phyloP scores from a whole-genome alignment of 2,329 filamentous ascomycete species.

The Xylariaceae sp. region DNA sequence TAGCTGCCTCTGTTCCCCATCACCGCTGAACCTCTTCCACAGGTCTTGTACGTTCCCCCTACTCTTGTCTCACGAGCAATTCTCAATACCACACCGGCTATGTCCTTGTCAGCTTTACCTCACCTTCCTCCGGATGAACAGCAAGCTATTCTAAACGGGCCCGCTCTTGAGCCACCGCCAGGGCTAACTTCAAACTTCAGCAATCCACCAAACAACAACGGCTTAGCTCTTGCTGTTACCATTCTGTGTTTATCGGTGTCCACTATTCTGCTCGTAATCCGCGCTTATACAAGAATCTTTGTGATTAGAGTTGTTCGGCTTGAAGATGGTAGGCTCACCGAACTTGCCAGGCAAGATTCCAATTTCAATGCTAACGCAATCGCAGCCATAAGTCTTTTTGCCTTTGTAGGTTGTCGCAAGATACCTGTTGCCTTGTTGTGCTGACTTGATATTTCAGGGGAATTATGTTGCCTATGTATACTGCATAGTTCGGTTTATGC shows the following conservation, averaged over 20 bases:
- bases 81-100: too few relatives aligned
- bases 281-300: constrained; percentile 14
- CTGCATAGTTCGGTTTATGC: constrained; percentile 12
- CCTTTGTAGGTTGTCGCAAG: constrained; percentile 9
- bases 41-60: background rate
- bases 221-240: constrained; percentile 10
- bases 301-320: constrained; percentile 8
- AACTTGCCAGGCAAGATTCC: background rate
- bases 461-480: constrained; percentile 16
- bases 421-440: background rate
- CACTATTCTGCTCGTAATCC: constrained; percentile 12
- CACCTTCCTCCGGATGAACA: background rate
- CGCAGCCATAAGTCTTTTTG: constrained; percentile 9
- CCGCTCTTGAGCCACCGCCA: constrained; percentile 12
- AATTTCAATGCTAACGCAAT: constrained; percentile 1
- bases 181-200: constrained; percentile 10
- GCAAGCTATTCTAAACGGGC: constrained; percentile 2
- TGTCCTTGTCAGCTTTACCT: background rate
- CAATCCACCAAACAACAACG: constrained; percentile 16
- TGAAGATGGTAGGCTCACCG: constrained; percentile 12
- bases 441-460: constrained; percentile 6
- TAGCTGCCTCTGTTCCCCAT: background rate
- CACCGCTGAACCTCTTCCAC: background rate
- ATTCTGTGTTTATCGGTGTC: constrained; percentile 12
- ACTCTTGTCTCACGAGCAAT: too few relatives aligned